Conservation (phyloP, 768 basidiomycete species). For the Crucibulum laeve region DNA sequence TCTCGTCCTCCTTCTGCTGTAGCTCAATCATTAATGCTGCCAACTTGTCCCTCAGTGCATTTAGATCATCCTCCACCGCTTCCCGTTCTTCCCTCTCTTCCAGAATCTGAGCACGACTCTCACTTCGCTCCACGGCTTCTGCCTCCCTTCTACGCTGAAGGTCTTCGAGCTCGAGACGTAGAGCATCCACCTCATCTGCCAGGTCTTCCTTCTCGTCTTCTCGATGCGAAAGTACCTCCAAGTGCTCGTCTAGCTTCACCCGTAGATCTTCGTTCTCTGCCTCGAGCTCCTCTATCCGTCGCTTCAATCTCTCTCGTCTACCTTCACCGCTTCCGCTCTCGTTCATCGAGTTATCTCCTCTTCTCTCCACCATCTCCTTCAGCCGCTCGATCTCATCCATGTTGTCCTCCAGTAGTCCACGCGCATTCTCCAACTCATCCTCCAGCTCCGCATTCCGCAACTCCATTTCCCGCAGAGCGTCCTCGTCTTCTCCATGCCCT, state of each 20-base stretch:
- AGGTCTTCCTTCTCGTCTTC: conserved; percentile 76
- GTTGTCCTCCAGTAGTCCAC: conserved; percentile 73
- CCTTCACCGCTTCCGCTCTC: conserved; percentile 35
- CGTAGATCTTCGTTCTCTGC: conserved; percentile 61
- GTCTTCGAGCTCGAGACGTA: conserved; percentile 66
- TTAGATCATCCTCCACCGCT: conserved; percentile 75
- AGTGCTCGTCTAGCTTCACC: conserved; percentile 52
- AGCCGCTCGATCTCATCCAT: conserved; percentile 79
- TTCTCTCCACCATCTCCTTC: conserved; percentile 60
- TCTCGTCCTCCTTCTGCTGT: conserved; percentile 83
- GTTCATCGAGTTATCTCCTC: conserved; percentile 34
- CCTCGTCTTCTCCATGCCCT: conserved; percentile 39
- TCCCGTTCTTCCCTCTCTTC: conserved; percentile 75
- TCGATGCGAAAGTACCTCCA: conserved; percentile 45
- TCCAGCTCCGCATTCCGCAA: conserved; percentile 64
- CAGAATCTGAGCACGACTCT: conserved; percentile 65
- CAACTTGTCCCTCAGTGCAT: conserved; percentile 68
- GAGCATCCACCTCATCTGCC: conserved; percentile 56
- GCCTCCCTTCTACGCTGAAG: conserved; percentile 57
- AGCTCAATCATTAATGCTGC: conserved; percentile 80
- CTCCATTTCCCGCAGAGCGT: conserved; percentile 50
- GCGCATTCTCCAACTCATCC: conserved; percentile 67
- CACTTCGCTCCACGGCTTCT: conserved; percentile 63
- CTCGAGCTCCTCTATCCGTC: conserved; percentile 54
- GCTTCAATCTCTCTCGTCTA: conserved; percentile 38